Evolutionary conservation across 2,329 filamentous ascomycete genomes (phyloP), one percentile per base, ranked within the genome.

Genomic region (Trichoderma pleuroti): DNA sequence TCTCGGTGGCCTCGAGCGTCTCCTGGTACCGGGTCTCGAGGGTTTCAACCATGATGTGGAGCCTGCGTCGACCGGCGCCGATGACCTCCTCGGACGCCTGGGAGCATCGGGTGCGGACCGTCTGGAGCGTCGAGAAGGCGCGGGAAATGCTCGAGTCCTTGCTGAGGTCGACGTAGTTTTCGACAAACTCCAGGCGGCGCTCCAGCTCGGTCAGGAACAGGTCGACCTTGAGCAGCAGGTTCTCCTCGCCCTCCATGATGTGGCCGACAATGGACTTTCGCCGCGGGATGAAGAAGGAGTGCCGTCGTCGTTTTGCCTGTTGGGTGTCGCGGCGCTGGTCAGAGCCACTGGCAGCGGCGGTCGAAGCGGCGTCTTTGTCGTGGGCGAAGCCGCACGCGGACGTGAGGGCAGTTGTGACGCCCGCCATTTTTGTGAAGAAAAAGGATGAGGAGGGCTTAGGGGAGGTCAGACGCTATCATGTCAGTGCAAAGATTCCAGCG

Each of bases 41-140:
- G 0, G 94, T 97, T 76, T 98, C 95, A 39, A 99, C 93, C 83
- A 98, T 91, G 71, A 98, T 89, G 74, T 93, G 92, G 72, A 97
- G 90, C 72, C 94, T 88, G 74, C 93, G 89, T 66, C 93, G 91
- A 26, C 96, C 94, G 46, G 92, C 93, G 70, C 94, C 96, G 75
- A 98, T 89, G 60, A 98, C 88, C 78, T 96, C 95, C 73, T 93
- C 95, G 1, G 94, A 97, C 24, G 95, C 94, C 74, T 94, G 90
- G 49, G 93, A 93, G 81, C 96, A 99, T 76, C 93, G 90, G 74
- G 93, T 91, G 72, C 94, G 90, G 30, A 99, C 94, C 9, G 93
- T 90, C 77, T 95, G 91, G 2, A 99, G 85, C 0, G 94, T 97
- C 18, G 90, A 86, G 81, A 97, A 97, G 24, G 95, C 93, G 74